Conservation (phyloP, 495 filamentous ascomycete species). For the Annulohypoxylon bovei region DNA sequence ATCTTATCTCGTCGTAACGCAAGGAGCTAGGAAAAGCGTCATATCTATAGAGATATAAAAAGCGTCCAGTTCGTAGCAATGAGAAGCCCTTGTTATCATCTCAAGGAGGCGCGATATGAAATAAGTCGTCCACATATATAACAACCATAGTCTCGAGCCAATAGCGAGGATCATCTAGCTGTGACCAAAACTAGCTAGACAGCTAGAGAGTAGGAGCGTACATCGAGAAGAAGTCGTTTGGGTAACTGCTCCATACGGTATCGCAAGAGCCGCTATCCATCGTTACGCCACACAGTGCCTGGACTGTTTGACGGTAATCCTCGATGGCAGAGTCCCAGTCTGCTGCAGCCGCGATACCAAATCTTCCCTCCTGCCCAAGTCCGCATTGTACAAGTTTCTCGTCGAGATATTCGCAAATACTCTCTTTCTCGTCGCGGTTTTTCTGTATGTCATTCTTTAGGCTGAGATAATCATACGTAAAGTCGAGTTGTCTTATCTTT, state of each 20-base stretch:
- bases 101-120: no score
- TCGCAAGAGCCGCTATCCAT: constrained; percentile 2
- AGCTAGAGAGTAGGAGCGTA: no score
- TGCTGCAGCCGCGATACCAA: not conserved
- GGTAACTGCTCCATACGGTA: not conserved
- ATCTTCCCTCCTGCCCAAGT: not conserved
- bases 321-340: constrained; percentile 12
- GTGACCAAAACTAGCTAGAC: no score
- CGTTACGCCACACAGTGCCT: not conserved
- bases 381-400: constrained; percentile 11
- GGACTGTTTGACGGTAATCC: not conserved
- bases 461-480: no score
- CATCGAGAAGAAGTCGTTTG: not conserved
- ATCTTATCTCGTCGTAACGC: not conserved
- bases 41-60: not conserved
- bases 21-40: not conserved
- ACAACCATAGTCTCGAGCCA: no score
- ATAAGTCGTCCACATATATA: no score
- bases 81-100: no score
- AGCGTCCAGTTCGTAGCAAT: no score
- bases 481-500: not conserved
- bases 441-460: not conserved
- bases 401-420: not conserved
- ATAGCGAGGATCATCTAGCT: no score
- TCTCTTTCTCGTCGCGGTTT: not conserved